These are phyloP conservation scores for Panicum hallii DNA, from an alignment of 202 grass and related monocot genomes.

Conservation along the genomic window DNA sequence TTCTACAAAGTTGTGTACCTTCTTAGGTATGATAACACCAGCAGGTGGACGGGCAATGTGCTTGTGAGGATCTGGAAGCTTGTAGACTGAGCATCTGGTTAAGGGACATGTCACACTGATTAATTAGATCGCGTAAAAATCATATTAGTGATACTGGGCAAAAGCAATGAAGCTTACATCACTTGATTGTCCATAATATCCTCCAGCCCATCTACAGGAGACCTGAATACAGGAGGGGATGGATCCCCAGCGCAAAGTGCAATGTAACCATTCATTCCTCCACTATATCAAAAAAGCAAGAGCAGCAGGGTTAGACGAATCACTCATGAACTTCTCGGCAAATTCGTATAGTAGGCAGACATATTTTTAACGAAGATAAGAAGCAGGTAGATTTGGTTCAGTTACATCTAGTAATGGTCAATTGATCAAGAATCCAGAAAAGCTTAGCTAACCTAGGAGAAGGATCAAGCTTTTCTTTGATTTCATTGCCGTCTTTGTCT, in stretches of 20 bases:
- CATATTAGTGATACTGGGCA: constrained; percentile 20
- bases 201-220: constrained; percentile 80
- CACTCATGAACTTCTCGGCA: constrained; percentile 8
- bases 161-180: constrained; percentile 69
- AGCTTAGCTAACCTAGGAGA: constrained; percentile 71
- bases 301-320: constrained; percentile 32
- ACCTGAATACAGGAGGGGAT: constrained; percentile 87
- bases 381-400: neutral
- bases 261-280: constrained; percentile 98
- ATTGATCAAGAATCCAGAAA: constrained; percentile 27
- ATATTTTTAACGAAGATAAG: neutral
- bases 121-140: constrained; percentile 24
- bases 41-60: constrained; percentile 78
- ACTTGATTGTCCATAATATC: constrained; percentile 99
- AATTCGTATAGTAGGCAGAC: neutral
- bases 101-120: constrained; percentile 45
- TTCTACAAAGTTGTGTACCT: constrained; percentile 51
- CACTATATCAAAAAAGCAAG: constrained; percentile 64
- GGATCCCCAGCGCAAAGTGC: constrained; percentile 86
- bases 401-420: constrained; percentile 15
- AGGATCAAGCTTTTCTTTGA: constrained; percentile 93
- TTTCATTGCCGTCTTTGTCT: constrained; percentile 53
- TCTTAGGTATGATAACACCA: constrained; percentile 93
- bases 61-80: constrained; percentile 88
- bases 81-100: constrained; percentile 85